Evolutionary conservation across 805 yeast genomes (phyloP), one percentile per base, ranked within the genome.

Genomic region (Candida nitratophila): DNA sequence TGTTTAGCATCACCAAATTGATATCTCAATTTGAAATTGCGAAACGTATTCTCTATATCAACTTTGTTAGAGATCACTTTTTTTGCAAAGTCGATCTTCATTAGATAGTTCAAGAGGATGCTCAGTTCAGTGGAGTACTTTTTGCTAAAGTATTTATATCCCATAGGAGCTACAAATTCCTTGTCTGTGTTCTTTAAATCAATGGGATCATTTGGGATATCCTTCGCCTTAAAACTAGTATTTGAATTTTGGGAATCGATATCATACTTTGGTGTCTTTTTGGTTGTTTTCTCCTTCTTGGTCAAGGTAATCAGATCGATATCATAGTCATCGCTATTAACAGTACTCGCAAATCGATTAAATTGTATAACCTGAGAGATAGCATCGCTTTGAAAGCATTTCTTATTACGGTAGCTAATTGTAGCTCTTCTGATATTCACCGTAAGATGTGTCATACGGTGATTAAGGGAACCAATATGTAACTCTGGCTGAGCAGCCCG

Each of bases 251-350:
- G n/a, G n/a, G n/a, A n/a, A n/a, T n/a, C n/a, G n/a, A n/a, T n/a
- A n/a, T n/a, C n/a, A n/a, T n/a, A n/a, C n/a, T n/a, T n/a, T n/a
- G n/a, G n/a, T n/a, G n/a, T n/a, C n/a, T n/a, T n/a, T n/a, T n/a
- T n/a, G n/a, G n/a, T n/a, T n/a, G 27, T 33, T 22, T 38, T 48
- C 43, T 37, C 41, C 16, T 32, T 22, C 38, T 35, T 35, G 4
- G 16, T 35, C 26, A 21, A 22, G 6, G 48, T 39, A 14, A 44
- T 39, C 20, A 37, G n/a, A 34, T 46, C 44, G 15, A 46, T 38
- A 9, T 46, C 46, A 12, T 37, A 37, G 5, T 14, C 40, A 37
- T 26, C 12, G 14, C 24, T 27, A 16, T 37, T 16, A 12, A 37
- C 20, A 3, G 39, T 37, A 26, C 39, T 37, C 4, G 39, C 39